A percentile compares a stretch with the other conserved stretches of the same genome.
Evolutionary conservation across 2,329 filamentous ascomycete species (phyloP).

Genomic region (Rhytidhysteron rufulum): DNA sequence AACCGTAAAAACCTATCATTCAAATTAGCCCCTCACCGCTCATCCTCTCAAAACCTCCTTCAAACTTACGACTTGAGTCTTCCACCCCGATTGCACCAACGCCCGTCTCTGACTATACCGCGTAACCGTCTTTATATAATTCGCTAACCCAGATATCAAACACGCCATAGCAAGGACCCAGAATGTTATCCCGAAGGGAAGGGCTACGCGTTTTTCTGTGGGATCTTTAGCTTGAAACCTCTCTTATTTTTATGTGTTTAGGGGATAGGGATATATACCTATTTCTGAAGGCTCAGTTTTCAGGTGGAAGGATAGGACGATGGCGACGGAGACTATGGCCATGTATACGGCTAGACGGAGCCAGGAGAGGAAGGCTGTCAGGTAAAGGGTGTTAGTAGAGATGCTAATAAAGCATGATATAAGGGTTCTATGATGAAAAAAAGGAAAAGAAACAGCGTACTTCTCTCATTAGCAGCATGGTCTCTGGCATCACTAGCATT

Average conservation of each 20-base stretch:
- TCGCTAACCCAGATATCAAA: slow-evolving; percentile 71
- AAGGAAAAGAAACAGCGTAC: slow-evolving; percentile 22
- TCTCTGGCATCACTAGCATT: slow-evolving; percentile 70
- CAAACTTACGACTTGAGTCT: slow-evolving; percentile 69
- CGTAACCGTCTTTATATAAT: slow-evolving; percentile 80
- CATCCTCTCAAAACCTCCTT: background rate
- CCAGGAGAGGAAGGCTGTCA: slow-evolving; percentile 75
- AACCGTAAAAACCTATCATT: slow-evolving; percentile 30
- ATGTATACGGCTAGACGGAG: slow-evolving; percentile 87
- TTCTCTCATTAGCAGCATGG: slow-evolving; percentile 76
- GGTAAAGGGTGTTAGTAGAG: background rate
- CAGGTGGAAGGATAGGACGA: slow-evolving; percentile 89
- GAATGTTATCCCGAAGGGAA: slow-evolving; percentile 83
- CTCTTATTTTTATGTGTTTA: background rate
- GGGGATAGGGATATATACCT: slow-evolving; percentile 15
- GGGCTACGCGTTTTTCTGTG: slow-evolving; percentile 72
- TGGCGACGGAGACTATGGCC: slow-evolving; percentile 82
- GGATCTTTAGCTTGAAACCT: background rate
- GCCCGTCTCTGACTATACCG: slow-evolving; percentile 76
- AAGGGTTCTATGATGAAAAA: background rate
- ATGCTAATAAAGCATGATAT: background rate
- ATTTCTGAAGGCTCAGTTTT: slow-evolving; percentile 62
- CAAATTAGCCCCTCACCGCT: slow-evolving; percentile 1
- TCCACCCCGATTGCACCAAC: slow-evolving; percentile 89
- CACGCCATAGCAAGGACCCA: slow-evolving; percentile 79